Evolutionary conservation across 176 grass and related monocot species (phyloP).

Genomic region (Paspalum notatum): DNA sequence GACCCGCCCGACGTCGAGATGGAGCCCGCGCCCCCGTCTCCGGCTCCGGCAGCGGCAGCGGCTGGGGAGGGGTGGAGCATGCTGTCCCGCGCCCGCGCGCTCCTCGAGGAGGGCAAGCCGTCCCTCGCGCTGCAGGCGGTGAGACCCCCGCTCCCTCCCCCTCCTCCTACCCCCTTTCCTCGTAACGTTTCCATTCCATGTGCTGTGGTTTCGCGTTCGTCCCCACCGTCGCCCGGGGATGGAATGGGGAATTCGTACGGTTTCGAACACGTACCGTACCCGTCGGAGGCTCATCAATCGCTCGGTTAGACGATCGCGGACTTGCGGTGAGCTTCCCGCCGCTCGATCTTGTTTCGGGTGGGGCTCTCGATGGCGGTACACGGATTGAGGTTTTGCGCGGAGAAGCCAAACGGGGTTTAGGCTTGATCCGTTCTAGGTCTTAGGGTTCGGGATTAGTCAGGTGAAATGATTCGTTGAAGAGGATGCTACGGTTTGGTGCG

Average conservation of each 20-base stretch:
- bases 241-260: background rate
- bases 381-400: constrained; percentile 8
- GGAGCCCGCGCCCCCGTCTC: constrained; percentile 22
- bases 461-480: constrained; percentile 24
- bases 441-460: constrained; percentile 43
- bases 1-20: constrained; percentile 70
- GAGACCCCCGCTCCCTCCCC: constrained; percentile 30
- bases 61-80: constrained; percentile 60
- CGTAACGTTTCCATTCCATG: constrained; percentile 32
- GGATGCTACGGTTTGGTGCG: constrained; percentile 30
- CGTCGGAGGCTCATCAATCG: constrained; percentile 13
- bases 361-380: constrained; percentile 6
- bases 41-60: background rate
- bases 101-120: constrained; percentile 77
- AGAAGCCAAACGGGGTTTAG: constrained; percentile 4
- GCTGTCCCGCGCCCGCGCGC: constrained; percentile 65
- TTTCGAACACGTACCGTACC: background rate
- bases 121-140: constrained; percentile 84
- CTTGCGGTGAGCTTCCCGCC: background rate
- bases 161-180: background rate
- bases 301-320: constrained; percentile 13
- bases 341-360: constrained; percentile 6
- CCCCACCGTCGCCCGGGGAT: background rate
- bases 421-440: constrained; percentile 38
- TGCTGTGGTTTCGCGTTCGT: background rate